Conservation (phyloP, 768 basidiomycete genomes). For the Floccularia luteovirens region DNA sequence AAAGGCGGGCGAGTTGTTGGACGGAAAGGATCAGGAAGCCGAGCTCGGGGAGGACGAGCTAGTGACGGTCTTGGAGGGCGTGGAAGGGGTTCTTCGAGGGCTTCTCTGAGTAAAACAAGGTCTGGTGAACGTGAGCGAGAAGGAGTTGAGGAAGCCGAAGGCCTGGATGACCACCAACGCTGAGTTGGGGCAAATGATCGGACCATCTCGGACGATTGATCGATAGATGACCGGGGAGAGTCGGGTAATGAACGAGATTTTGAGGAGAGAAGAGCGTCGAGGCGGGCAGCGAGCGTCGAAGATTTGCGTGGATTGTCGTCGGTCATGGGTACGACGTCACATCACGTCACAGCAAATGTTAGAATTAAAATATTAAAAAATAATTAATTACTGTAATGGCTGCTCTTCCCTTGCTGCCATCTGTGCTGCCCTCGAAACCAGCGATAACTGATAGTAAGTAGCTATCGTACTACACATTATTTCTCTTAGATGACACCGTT, state of each 20-base stretch:
- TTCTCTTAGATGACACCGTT: conserved; percentile 4
- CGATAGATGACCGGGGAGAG: not conserved
- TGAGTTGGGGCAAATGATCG: conserved; percentile 17
- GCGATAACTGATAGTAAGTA: conserved; percentile 44
- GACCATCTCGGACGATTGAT: too few relatives aligned
- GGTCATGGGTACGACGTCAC: not conserved
- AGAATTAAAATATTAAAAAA: too few relatives aligned
- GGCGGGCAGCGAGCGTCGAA: conserved; percentile 29
- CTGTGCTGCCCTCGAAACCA: conserved; percentile 39
- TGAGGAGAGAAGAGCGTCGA: conserved; percentile 26
- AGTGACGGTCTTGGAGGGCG: conserved; percentile 9
- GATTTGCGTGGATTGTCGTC: conserved; percentile 6
- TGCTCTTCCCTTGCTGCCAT: conserved; percentile 27
- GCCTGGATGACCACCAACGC: too few relatives aligned
- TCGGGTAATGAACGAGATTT: conserved; percentile 12
- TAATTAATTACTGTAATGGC: conserved; percentile 10
- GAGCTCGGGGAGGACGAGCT: conserved; percentile 33
- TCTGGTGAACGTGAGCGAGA: conserved; percentile 14
- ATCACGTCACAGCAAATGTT: too few relatives aligned
- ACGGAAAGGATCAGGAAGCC: conserved; percentile 27
- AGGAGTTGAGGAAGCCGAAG: conserved; percentile 13
- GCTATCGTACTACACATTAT: not conserved
- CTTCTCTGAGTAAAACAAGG: conserved; percentile 34
- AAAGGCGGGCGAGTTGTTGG: conserved; percentile 35
- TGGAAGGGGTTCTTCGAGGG: conserved; percentile 33